Evolutionary conservation across 352 stramenopile genomes (phyloP).

Genomic region (Plasmopara viticola): DNA sequence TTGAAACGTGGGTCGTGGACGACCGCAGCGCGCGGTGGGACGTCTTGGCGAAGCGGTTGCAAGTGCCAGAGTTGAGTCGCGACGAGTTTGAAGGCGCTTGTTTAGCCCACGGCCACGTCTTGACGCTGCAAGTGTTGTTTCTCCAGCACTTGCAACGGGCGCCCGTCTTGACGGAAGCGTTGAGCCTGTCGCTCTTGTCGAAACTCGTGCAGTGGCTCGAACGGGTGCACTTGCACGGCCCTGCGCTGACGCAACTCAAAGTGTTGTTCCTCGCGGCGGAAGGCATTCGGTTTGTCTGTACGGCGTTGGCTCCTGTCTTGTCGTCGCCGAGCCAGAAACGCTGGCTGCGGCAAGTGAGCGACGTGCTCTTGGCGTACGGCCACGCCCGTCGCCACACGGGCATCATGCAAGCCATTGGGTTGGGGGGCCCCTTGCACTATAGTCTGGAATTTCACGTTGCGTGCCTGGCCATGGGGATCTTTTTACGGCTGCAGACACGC

Average conservation of each 20-base stretch:
- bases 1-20: slow-evolving; percentile 83
- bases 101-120: slow-evolving; percentile 60
- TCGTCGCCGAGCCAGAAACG: slow-evolving; percentile 68
- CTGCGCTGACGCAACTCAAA: slow-evolving; percentile 71
- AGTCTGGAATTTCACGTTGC: slow-evolving; percentile 75
- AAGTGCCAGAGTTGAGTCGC: slow-evolving; percentile 73
- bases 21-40: slow-evolving; percentile 60
- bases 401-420: slow-evolving; percentile 82
- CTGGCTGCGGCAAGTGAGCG: slow-evolving; percentile 59
- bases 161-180: slow-evolving; percentile 56
- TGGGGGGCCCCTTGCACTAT: slow-evolving; percentile 68
- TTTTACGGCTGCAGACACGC: slow-evolving; percentile 72
- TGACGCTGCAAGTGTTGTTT: slow-evolving; percentile 77
- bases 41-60: slow-evolving; percentile 46
- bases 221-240: slow-evolving; percentile 43
- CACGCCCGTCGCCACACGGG: slow-evolving; percentile 70
- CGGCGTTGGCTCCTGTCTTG: slow-evolving; percentile 47
- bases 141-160: slow-evolving; percentile 61
- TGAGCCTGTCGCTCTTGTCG: slow-evolving; percentile 59
- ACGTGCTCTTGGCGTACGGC: slow-evolving; percentile 54
- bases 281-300: slow-evolving; percentile 66
- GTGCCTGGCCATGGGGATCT: slow-evolving; percentile 65
- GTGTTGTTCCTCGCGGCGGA: slow-evolving; percentile 74
- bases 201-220: slow-evolving; percentile 76
- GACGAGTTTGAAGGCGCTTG: slow-evolving; percentile 75